These are phyloP conservation scores for Triangularia setosa DNA, from an alignment of 2,329 filamentous ascomycete genomes.

Conservation along the genomic window DNA sequence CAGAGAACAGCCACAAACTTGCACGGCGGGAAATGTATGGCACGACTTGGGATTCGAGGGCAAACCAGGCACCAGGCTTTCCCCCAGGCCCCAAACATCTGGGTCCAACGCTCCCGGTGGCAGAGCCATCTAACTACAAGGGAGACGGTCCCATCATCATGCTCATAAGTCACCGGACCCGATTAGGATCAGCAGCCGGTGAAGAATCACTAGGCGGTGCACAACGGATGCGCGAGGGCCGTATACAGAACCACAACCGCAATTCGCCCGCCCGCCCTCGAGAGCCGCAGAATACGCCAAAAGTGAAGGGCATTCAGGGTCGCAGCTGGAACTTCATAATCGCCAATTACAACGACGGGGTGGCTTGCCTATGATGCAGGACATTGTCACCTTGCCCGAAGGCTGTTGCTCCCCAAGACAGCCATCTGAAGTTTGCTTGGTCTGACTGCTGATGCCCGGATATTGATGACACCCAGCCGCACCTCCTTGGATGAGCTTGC, in stretches of 20 bases:
- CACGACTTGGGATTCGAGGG: neutral
- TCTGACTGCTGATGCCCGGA: neutral
- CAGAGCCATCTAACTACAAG: neutral
- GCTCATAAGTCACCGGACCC: neutral
- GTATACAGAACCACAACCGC: neutral
- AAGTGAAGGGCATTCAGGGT: neutral
- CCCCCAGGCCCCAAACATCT: constrained; percentile 3
- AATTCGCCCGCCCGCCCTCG: neutral
- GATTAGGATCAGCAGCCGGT: neutral
- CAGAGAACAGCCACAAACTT: neutral
- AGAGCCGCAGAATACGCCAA: neutral
- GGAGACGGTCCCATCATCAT: neutral
- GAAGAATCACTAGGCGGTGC: neutral
- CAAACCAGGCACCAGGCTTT: neutral
- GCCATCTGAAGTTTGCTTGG: neutral
- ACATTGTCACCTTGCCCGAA: neutral
- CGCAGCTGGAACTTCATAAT: neutral
- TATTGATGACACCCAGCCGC: constrained; percentile 1
- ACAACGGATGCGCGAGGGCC: neutral
- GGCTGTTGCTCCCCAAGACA: neutral
- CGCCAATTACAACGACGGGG: neutral
- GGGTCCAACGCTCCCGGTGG: neutral
- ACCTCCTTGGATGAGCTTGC: neutral
- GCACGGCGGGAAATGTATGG: neutral
- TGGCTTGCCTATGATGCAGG: neutral